These are phyloP conservation scores for Lactarius psammicola DNA, from an alignment of 768 basidiomycete genomes.

Conservation along the genomic window DNA sequence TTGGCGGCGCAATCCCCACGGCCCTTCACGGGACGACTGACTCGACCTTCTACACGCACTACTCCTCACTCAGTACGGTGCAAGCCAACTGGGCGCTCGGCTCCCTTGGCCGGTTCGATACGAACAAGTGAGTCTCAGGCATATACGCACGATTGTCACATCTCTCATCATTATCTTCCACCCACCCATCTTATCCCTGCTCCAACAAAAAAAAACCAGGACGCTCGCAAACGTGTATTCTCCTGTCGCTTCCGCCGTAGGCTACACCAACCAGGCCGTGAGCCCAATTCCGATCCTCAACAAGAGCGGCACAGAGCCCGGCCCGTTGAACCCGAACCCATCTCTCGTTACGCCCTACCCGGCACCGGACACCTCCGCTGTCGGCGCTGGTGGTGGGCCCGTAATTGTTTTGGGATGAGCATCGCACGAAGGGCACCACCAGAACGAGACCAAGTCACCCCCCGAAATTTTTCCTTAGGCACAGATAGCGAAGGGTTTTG, in stretches of 20 bases:
- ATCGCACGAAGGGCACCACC: no score
- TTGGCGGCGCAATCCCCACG: constrained; percentile 47
- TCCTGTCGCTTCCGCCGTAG: constrained; percentile 47
- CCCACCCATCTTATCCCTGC: background rate
- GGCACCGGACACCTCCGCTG: constrained; percentile 41
- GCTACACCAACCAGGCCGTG: constrained; percentile 43
- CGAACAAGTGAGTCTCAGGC: constrained; percentile 42
- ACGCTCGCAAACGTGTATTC: constrained; percentile 50
- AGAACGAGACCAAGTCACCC: no score
- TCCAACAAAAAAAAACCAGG: constrained; percentile 12
- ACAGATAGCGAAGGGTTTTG: no score
- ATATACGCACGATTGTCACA: background rate
- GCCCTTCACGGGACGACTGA: constrained; percentile 47
- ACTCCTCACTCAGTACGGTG: constrained; percentile 54
- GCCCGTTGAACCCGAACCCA: constrained; percentile 41
- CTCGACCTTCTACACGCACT: constrained; percentile 57
- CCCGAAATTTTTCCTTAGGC: no score
- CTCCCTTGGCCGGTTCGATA: constrained; percentile 58
- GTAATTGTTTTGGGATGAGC: constrained; percentile 38
- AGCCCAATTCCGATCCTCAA: constrained; percentile 40
- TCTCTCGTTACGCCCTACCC: constrained; percentile 42
- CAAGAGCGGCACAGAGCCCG: constrained; percentile 43
- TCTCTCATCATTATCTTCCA: background rate
- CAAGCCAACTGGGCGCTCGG: constrained; percentile 61
- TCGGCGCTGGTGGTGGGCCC: constrained; percentile 44